These are phyloP conservation scores for Tricholoma sp. DNA, from an alignment of 768 basidiomycete genomes.

Conservation along the genomic window DNA sequence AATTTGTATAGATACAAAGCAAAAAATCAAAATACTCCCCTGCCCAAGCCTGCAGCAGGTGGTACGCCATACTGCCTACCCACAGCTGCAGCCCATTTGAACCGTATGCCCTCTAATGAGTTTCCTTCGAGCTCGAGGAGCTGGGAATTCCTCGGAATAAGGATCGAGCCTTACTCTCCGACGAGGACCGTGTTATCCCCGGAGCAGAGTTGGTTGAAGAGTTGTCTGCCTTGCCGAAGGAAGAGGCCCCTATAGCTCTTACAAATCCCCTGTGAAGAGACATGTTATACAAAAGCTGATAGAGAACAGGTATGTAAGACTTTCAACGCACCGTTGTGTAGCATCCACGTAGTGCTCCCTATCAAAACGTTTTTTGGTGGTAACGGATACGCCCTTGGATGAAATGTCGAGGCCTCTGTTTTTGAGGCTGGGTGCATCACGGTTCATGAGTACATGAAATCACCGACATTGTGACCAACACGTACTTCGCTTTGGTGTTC, in stretches of 20 bases:
- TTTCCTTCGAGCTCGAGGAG: slow-evolving; percentile 5
- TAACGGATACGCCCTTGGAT: slow-evolving; percentile 57
- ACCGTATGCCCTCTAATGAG: neutral
- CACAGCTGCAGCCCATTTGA: no score
- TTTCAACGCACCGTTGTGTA: slow-evolving; percentile 53
- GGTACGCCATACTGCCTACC: no score
- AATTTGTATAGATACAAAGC: no score
- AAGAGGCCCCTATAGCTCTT: slow-evolving; percentile 44
- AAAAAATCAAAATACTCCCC: no score
- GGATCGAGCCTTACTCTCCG: slow-evolving; percentile 1
- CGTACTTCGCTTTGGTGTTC: slow-evolving; percentile 53
- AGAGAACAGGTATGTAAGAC: slow-evolving; percentile 9
- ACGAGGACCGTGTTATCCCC: neutral
- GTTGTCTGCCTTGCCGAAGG: slow-evolving; percentile 27
- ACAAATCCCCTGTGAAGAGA: slow-evolving; percentile 40
- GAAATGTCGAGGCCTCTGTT: slow-evolving; percentile 53
- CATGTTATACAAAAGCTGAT: neutral
- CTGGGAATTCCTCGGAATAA: neutral
- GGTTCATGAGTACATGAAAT: neutral
- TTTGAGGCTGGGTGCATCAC: slow-evolving; percentile 39
- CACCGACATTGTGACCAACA: neutral
- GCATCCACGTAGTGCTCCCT: slow-evolving; percentile 67
- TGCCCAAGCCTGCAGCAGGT: no score
- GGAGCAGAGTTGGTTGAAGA: neutral
- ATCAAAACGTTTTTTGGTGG: slow-evolving; percentile 55